These are phyloP conservation scores for Sclerospora graminicola DNA, from an alignment of 352 stramenopile species.

Conservation along the genomic window DNA sequence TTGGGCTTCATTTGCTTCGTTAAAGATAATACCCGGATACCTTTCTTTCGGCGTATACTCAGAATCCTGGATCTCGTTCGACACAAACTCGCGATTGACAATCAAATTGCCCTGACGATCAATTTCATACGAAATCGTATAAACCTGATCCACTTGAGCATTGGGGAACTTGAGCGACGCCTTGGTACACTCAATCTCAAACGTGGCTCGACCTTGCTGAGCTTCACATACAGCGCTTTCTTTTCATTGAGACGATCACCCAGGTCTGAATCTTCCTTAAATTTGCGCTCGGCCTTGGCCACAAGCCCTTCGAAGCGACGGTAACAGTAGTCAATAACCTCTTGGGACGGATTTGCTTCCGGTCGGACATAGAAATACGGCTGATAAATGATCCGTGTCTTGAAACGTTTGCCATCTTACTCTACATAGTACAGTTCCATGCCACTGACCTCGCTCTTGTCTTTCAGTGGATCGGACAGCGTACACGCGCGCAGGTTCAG, in stretches of 20 bases:
- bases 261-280: constrained; percentile 88
- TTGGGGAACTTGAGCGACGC: constrained; percentile 98
- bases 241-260: constrained; percentile 84
- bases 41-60: constrained; percentile 97
- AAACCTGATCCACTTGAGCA: constrained; percentile 89
- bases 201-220: constrained; percentile 91
- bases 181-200: constrained; percentile 99
- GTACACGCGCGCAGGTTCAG: constrained; percentile 58
- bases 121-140: constrained; percentile 99
- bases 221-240: constrained; percentile 81
- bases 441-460: constrained; percentile 76
- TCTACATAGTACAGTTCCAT: constrained; percentile 94
- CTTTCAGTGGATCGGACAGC: constrained; percentile 41
- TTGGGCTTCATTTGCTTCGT: constrained; percentile 84
- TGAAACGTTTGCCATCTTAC: constrained; percentile 91
- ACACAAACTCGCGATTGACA: constrained; percentile 94
- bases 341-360: constrained; percentile 46
- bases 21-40: constrained; percentile 89
- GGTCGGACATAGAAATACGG: constrained; percentile 96
- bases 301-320: constrained; percentile 84
- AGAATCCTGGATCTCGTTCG: constrained; percentile 96
- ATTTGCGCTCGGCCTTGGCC: constrained; percentile 53
- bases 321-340: constrained; percentile 70
- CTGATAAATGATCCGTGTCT: constrained; percentile 90
- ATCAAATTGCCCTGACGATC: constrained; percentile 94